Base-by-base conservation (phyloP, 1,284 basidiomycete genomes). In the Boletus sp. region DNA sequence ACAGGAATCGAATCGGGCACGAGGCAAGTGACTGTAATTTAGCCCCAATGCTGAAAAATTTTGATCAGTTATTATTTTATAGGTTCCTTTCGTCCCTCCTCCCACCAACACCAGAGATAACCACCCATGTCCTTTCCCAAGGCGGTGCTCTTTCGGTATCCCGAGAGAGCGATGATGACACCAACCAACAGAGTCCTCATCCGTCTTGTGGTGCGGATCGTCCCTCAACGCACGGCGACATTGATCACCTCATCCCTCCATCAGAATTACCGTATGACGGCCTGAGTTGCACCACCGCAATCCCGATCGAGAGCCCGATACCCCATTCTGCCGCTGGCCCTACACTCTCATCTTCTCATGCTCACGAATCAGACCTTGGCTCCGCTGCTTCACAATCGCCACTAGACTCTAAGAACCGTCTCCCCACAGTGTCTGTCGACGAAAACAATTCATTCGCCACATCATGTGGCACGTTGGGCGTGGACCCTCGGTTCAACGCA, bases 1-100 rank as follows among this genome's bases (percentile, higher is more conserved):
- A 86, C 85, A 0, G 87, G 85, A 63, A 87, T 87, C 19, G 61
- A 62, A 37, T 16, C 60, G 84, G 86, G 70, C 44, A 46, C 60
- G 57, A 75, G 72, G 71, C 30, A 57, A 52, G 61, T 55, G 3
- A 35, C n/a, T n/a, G n/a, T n/a, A n/a, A n/a, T 44, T 27, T 28
- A 11, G 2, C 14, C 25, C 11, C n/a, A n/a, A n/a, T n/a, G n/a
- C n/a, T n/a, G n/a, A n/a, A n/a, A n/a, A n/a, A n/a, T 30, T 31
- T 28, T 50, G 16, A 54, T 38, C 23, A 11, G 44, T 25, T 21
- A 13, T 40, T 51, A n/a, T 21, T 31, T 27, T 33, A 38, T 61
- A 93, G 90, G 70, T 93, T 93, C 72, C 72, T 88, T n/a, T 84
- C 88, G 1, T 85, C 87, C 0, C 80, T 94, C 13, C 81, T 93